Conservation (phyloP, 1,139 yeast genomes). For the Taphrina pruni region DNA sequence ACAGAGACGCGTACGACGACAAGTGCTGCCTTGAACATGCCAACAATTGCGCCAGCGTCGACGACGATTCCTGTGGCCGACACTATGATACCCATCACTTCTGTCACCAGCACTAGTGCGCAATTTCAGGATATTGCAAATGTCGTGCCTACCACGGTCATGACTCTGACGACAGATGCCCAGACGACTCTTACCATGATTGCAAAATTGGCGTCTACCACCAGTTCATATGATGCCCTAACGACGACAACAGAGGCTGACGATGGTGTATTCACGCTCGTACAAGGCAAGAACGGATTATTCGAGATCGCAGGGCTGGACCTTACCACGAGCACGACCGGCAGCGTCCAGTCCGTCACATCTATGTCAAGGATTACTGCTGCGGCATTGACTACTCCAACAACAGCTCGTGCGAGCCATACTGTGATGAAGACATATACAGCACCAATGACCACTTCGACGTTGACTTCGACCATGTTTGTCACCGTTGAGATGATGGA, state of each 20-base stretch:
- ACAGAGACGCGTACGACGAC: slow-evolving; percentile 4
- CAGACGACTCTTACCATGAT: neutral
- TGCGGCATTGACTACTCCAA: neutral
- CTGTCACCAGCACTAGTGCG: neutral
- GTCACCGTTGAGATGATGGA: slow-evolving; percentile 5
- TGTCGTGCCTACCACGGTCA: neutral
- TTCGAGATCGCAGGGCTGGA: slow-evolving; percentile 10
- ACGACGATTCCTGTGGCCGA: too few species aligned
- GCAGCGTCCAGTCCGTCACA: neutral
- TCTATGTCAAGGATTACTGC: neutral
- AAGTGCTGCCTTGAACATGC: neutral
- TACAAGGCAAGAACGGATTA: neutral
- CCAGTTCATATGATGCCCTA: neutral
- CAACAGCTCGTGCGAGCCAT: too few species aligned
- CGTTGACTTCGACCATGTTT: neutral
- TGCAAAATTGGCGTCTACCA: neutral
- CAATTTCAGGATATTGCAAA: neutral
- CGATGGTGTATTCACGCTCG: neutral
- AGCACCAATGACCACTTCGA: neutral
- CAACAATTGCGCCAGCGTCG: too few species aligned
- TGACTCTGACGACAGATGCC: neutral
- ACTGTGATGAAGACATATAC: neutral
- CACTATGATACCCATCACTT: neutral
- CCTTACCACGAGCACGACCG: slow-evolving; percentile 4
- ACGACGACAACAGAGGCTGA: neutral